Evolutionary conservation across 345 rosid species (phyloP).

Genomic region (Punica granatum): DNA sequence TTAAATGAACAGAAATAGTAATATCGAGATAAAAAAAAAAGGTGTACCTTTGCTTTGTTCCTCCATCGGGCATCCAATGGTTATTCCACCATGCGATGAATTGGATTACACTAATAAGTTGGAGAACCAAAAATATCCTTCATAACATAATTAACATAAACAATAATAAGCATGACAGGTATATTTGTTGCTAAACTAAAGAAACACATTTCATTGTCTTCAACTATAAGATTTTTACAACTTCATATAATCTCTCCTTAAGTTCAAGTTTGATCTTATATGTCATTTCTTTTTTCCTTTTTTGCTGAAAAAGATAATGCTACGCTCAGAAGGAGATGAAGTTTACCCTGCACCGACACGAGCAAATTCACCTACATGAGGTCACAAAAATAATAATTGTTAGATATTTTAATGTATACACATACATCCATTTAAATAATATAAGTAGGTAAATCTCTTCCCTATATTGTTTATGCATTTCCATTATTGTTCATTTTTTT

Average conservation of each 20-base stretch:
- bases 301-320: background rate
- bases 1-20: no score
- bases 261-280: background rate
- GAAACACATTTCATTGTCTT: background rate
- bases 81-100: constrained; percentile 89
- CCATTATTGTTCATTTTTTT: no score
- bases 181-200: background rate
- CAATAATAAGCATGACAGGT: background rate
- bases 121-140: constrained; percentile 78
- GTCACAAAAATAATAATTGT: background rate
- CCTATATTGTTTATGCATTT: no score
- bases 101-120: constrained; percentile 76
- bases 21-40: no score
- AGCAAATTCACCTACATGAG: constrained; percentile 76
- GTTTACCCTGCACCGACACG: constrained; percentile 85
- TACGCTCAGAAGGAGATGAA: constrained; percentile 6
- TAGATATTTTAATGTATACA: no score
- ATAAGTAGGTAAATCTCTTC: background rate
- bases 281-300: background rate
- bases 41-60: constrained; percentile 48
- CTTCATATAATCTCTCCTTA: background rate
- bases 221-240: background rate
- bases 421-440: background rate
- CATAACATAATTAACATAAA: background rate
- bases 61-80: constrained; percentile 64